These are phyloP conservation scores for Leptographium radiaticola DNA, from an alignment of 2,329 filamentous ascomycete genomes.

Conservation along the genomic window DNA sequence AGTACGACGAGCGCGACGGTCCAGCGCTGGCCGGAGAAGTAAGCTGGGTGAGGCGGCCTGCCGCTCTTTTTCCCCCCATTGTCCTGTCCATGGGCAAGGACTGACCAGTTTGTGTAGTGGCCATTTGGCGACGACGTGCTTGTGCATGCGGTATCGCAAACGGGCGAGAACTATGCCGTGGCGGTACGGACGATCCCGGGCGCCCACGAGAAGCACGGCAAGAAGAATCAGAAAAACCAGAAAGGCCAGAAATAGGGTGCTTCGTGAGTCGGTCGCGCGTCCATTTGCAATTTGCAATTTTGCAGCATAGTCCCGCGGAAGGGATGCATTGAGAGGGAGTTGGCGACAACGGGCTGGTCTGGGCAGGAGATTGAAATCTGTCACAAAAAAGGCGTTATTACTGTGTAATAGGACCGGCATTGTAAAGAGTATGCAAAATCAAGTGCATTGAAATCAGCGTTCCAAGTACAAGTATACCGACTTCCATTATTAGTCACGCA, in stretches of 20 bases:
- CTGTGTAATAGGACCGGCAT: not conserved
- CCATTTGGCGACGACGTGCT: conserved; percentile 31
- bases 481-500: too few relatives aligned
- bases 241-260: not conserved
- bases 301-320: too few relatives aligned
- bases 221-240: conserved; percentile 3
- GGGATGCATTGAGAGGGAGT: too few relatives aligned
- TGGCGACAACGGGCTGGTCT: too few relatives aligned
- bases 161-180: conserved; percentile 27
- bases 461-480: too few relatives aligned
- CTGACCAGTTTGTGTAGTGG: conserved; percentile 19
- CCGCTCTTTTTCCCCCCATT: not conserved
- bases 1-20: conserved; percentile 22
- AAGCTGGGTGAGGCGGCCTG: not conserved
- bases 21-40: not conserved
- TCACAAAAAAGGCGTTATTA: not conserved
- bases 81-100: not conserved
- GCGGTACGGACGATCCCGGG: conserved; percentile 21
- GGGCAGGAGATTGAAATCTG: too few relatives aligned
- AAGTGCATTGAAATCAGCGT: too few relatives aligned
- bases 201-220: conserved; percentile 14
- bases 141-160: conserved; percentile 27
- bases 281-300: too few relatives aligned
- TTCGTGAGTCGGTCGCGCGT: too few relatives aligned
- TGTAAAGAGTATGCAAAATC: too few relatives aligned